Evolutionary conservation across 2,329 filamentous ascomycete genomes (phyloP).

Genomic region (Trichoderma harzianum): DNA sequence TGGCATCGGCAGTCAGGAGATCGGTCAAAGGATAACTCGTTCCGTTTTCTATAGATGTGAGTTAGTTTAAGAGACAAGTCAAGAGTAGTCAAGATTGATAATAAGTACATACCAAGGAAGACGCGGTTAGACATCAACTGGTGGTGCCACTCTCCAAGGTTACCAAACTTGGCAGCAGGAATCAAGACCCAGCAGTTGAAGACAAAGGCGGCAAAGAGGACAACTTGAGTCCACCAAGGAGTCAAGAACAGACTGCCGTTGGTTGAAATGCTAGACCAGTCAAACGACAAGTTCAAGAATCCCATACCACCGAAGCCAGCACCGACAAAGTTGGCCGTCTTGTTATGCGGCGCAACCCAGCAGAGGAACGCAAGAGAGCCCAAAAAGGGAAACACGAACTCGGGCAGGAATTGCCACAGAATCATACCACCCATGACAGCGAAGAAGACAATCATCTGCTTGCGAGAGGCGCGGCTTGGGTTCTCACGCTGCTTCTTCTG

Average conservation of each 20-base stretch:
- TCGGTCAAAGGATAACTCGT: constrained; percentile 33
- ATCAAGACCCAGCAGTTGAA: constrained; percentile 57
- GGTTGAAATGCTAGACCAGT: constrained; percentile 60
- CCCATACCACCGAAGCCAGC: constrained; percentile 61
- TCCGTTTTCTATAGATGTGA: constrained; percentile 27
- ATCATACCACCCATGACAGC: constrained; percentile 49
- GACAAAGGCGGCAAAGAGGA: constrained; percentile 53
- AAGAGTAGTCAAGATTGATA: too few species aligned
- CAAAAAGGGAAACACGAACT: constrained; percentile 58
- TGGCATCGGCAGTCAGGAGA: constrained; percentile 33
- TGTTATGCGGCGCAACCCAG: constrained; percentile 59
- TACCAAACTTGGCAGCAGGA: constrained; percentile 57
- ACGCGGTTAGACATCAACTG: constrained; percentile 57
- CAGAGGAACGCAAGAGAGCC: constrained; percentile 60
- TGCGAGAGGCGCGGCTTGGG: constrained; percentile 46
- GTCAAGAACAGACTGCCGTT: constrained; percentile 51
- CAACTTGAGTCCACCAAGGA: constrained; percentile 58
- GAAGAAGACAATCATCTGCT: constrained; percentile 58
- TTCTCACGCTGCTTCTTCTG: constrained; percentile 50
- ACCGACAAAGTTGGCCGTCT: constrained; percentile 58
- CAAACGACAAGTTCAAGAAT: constrained; percentile 55
- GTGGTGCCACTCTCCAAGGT: constrained; percentile 49
- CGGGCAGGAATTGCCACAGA: constrained; percentile 60
- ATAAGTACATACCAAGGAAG: constrained; percentile 36
- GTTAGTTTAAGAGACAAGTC: neutral